These are phyloP conservation scores for Obelidium mucronatum DNA, from an alignment of 192 early-diverging fungal genomes.

Conservation along the genomic window DNA sequence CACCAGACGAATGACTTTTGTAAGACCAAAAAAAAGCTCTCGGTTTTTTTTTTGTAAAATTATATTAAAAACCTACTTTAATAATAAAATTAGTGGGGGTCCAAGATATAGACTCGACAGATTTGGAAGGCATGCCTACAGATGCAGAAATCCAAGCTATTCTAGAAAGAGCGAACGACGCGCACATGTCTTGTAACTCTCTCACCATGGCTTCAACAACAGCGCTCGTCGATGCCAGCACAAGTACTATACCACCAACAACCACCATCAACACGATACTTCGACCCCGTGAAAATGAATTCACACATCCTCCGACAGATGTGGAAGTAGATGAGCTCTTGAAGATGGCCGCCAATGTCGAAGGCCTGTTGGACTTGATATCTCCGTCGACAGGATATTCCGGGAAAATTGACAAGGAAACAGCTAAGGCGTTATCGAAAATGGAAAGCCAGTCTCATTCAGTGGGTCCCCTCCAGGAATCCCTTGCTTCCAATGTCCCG, in stretches of 20 bases:
- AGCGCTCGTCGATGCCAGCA: background rate
- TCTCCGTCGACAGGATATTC: background rate
- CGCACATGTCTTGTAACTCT: background rate
- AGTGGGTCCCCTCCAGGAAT: too few species aligned
- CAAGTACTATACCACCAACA: background rate
- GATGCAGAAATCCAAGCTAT: conserved; percentile 22
- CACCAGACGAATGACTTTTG: too few species aligned
- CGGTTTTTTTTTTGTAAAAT: too few species aligned
- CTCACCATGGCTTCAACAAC: background rate
- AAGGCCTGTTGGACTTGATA: conserved; percentile 26
- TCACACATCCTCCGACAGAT: conserved; percentile 6
- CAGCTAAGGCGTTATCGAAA: background rate
- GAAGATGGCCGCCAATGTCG: conserved; percentile 27
- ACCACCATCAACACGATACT: background rate
- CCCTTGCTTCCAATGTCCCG: too few species aligned
- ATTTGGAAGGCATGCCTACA: background rate
- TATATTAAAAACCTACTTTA: too few species aligned
- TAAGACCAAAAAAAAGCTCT: too few species aligned
- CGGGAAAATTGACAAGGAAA: background rate
- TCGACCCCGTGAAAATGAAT: background rate
- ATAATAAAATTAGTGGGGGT: background rate
- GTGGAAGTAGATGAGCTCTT: conserved; percentile 11
- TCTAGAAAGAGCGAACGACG: background rate
- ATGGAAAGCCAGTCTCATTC: too few species aligned
- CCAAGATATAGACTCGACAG: background rate